Base-by-base conservation (phyloP, 1,284 basidiomycete species). In the Volvariella surrecta region DNA sequence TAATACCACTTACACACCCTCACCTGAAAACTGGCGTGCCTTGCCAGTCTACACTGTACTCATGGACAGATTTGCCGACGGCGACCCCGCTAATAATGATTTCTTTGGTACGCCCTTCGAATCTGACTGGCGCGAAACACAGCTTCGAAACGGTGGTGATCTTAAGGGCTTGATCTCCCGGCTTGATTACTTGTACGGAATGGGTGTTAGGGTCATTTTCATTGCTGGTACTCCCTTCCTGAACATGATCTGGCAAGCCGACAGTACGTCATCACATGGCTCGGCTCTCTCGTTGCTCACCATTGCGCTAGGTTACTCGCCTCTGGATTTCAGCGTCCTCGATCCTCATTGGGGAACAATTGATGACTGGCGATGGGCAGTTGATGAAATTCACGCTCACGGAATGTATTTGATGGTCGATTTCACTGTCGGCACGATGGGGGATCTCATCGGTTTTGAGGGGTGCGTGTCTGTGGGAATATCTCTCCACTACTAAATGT, bases 171-270 rank as follows among this genome's bases (percentile, higher is more conserved):
- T 94, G 49, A 64, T 74, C 43, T 62, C 76, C 35, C 80, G 74
- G 48, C 69, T 95, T 50, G 91, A 94, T 64, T 95, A 95, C 60
- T 69, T 95, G 13, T 71, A 88, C 47, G 85, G 85, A 48, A 92
- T 93, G 87, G 91, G 91, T 49, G 68, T 90, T 54, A 70, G 71
- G 52, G 73, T 80, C 41, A 80, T 95, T 55, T 94, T 89, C 65
- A 84, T 93, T 56, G 89, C 91, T 20, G 91, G 91, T 44, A 95
- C 91, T 0, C 80, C 83, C 40, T 95, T 91, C 62, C 50, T 94
- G 50, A 94, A 95, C 72, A 92, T 94, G 91, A 67, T 90, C 15
- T 95, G 91, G 91, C 85, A 92, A 61, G 86, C 90, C 13, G 91
- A 95, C 74, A 90, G 89, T 89, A 49, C 58, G 86, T 74, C 42